These are phyloP conservation scores for Ceratocystis cubensis DNA, from an alignment of 2,329 filamentous ascomycete genomes.

Conservation along the genomic window DNA sequence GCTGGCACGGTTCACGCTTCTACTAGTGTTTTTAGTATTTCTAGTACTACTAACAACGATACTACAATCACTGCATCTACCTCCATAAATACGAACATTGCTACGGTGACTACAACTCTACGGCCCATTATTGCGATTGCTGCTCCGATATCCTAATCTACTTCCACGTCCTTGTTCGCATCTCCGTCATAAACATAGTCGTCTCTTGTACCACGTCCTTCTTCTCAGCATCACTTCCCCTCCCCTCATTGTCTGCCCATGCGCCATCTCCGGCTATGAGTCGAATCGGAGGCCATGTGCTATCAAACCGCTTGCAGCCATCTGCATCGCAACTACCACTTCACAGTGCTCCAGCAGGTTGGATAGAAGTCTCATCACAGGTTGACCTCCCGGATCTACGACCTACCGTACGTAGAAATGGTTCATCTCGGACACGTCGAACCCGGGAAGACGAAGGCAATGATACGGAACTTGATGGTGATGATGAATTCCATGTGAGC, in stretches of 20 bases:
- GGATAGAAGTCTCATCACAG: slow-evolving; percentile 20
- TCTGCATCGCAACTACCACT: slow-evolving; percentile 4
- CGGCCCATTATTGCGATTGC: too few relatives aligned
- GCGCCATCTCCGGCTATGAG: slow-evolving; percentile 15
- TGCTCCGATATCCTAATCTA: too few relatives aligned
- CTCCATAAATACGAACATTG: neutral
- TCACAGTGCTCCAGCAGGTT: slow-evolving; percentile 12
- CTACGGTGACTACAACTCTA: neutral
- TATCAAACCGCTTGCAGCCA: slow-evolving; percentile 6
- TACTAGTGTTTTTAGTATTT: neutral
- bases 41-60: neutral
- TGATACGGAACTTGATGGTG: neutral
- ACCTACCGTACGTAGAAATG: slow-evolving; percentile 7
- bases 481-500: neutral
- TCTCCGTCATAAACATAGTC: too few relatives aligned
- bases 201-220: too few relatives aligned
- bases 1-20: neutral
- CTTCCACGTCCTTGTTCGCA: too few relatives aligned
- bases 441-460: neutral
- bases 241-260: slow-evolving; percentile 2
- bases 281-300: slow-evolving; percentile 13
- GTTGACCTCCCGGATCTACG: slow-evolving; percentile 18
- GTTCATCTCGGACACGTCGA: neutral
- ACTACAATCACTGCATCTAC: neutral
- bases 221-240: too few relatives aligned